A percentile compares a stretch with the other conserved stretches of the same genome.
Conservation (phyloP, 257 asterid genomes). For the Solanum clarkiae region DNA sequence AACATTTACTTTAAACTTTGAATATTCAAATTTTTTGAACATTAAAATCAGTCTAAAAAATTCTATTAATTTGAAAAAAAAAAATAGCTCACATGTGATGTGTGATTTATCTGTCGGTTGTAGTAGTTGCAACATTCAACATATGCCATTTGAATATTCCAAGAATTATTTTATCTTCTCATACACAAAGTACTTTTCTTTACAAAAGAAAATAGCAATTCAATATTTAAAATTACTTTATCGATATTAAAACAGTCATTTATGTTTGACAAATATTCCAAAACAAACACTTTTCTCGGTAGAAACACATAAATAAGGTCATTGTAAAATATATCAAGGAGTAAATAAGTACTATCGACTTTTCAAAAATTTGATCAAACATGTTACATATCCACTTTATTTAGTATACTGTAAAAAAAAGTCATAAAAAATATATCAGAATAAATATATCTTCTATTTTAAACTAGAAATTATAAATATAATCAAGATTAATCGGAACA, state of each 20-base stretch:
- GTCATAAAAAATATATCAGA: not conserved
- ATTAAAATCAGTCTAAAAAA: no score
- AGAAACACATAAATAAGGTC: not conserved
- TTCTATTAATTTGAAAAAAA: no score
- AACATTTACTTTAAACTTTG: no score
- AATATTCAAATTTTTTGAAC: no score
- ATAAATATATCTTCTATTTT: not conserved
- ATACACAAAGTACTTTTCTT: not conserved
- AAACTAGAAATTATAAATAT: not conserved
- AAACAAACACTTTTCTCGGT: no score
- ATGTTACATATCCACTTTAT: not conserved
- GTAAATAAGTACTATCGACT: not conserved
- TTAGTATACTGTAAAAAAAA: not conserved
- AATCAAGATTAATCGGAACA: accelerated
- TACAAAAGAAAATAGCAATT: not conserved
- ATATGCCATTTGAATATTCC: not conserved
- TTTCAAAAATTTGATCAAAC: not conserved
- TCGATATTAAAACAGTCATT: no score
- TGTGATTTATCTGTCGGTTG: not conserved
- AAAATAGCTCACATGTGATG: not conserved
- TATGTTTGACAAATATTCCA: no score
- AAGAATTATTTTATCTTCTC: not conserved
- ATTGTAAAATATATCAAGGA: not conserved
- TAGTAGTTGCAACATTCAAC: not conserved
- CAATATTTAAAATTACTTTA: no score